A percentile compares a stretch with the other conserved stretches of the same genome.
Evolutionary conservation across 768 basidiomycete genomes (phyloP).

Genomic region (Mycena metata): DNA sequence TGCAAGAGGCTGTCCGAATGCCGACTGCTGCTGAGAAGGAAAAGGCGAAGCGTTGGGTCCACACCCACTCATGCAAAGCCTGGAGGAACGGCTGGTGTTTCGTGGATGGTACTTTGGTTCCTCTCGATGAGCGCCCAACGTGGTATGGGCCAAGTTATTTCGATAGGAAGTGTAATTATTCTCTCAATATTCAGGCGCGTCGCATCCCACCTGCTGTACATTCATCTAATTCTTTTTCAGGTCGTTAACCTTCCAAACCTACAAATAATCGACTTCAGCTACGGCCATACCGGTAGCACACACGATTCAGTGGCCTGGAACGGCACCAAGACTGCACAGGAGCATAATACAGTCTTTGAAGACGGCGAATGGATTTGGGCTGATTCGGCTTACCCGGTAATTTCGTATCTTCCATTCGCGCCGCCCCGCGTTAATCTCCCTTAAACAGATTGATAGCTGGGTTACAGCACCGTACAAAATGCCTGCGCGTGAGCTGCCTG

Average conservation of each 20-base stretch:
- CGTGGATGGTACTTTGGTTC: no score
- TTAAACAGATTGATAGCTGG: conserved; percentile 4
- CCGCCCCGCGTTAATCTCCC: neutral
- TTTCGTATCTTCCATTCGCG: neutral
- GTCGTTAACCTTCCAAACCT: no score
- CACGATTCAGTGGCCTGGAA: no score
- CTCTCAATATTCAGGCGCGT: no score
- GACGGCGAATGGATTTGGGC: conserved; percentile 51
- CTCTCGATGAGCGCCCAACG: no score
- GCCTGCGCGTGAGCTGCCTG: neutral
- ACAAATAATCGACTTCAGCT: no score
- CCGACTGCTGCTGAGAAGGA: conserved; percentile 52
- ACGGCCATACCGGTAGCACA: no score
- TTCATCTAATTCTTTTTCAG: no score
- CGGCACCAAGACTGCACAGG: conserved; percentile 47
- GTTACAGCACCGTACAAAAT: conserved; percentile 25
- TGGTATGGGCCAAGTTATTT: no score
- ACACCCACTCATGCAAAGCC: conserved; percentile 45
- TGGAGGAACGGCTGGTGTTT: no score
- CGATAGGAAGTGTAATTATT: no score
- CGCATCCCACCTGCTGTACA: no score
- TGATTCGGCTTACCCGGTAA: conserved; percentile 53
- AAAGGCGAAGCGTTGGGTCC: conserved; percentile 55
- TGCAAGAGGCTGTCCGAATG: conserved; percentile 42
- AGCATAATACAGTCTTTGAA: conserved; percentile 42